Conservation (phyloP, 495 filamentous ascomycete species). For the Pyronema omphalodes region DNA sequence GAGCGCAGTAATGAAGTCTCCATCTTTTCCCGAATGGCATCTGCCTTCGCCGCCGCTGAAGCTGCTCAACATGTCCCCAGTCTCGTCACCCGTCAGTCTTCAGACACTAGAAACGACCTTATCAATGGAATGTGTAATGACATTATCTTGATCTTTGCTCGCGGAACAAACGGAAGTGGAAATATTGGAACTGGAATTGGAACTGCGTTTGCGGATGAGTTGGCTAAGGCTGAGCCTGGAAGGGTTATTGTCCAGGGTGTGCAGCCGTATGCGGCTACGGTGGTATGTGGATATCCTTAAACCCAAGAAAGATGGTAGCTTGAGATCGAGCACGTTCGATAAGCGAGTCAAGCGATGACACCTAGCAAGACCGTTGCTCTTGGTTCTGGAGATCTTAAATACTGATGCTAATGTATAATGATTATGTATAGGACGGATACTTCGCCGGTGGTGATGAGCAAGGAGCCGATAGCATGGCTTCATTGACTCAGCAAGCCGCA, state of each 20-base stretch:
- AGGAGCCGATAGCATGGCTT: slow-evolving; percentile 6
- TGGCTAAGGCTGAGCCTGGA: slow-evolving; percentile 1
- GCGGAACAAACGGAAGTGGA: slow-evolving; percentile 24
- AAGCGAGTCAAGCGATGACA: too few relatives aligned
- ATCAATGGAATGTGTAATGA: slow-evolving; percentile 5
- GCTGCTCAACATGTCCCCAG: background rate
- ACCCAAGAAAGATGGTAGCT: background rate
- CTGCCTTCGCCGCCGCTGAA: background rate
- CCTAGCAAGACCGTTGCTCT: too few relatives aligned
- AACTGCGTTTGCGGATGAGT: slow-evolving; percentile 18
- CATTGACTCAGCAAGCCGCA: slow-evolving; percentile 1
- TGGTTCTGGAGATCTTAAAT: too few relatives aligned
- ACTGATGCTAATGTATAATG: background rate
- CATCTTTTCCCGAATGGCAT: too few relatives aligned
- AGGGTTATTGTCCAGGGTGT: slow-evolving; percentile 11
- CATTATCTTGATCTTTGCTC: slow-evolving; percentile 26
- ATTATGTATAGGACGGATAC: background rate
- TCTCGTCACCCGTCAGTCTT: background rate
- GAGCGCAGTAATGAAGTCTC: too few relatives aligned
- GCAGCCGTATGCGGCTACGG: slow-evolving; percentile 4
- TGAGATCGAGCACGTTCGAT: too few relatives aligned
- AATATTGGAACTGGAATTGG: slow-evolving; percentile 26
- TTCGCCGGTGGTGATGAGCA: slow-evolving; percentile 1
- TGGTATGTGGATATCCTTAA: background rate
- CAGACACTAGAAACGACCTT: slow-evolving; percentile 4